phyloP scores from a whole-genome alignment of 2,329 filamentous ascomycete genomes.

The Daldinia sp. region DNA sequence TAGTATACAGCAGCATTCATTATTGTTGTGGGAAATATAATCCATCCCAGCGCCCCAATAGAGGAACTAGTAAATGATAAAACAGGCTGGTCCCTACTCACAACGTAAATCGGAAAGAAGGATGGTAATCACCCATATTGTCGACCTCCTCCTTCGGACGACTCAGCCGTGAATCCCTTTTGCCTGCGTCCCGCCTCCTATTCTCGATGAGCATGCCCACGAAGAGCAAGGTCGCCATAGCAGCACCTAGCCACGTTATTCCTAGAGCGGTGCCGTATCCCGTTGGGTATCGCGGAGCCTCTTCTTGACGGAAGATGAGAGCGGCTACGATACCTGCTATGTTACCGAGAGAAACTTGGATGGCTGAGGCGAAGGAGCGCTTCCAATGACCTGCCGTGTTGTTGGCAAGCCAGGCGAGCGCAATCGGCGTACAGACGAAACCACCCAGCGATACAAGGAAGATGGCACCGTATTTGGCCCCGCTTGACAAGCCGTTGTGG shows the following conservation, averaged over 20 bases:
- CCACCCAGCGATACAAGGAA: slow-evolving; percentile 55
- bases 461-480: slow-evolving; percentile 53
- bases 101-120: slow-evolving; percentile 59
- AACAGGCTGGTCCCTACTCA: slow-evolving; percentile 25
- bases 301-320: slow-evolving; percentile 52
- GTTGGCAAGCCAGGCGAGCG: slow-evolving; percentile 63
- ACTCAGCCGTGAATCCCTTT: slow-evolving; percentile 58
- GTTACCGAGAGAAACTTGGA: slow-evolving; percentile 65
- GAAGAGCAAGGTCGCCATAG: slow-evolving; percentile 55
- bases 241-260: slow-evolving; percentile 51
- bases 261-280: slow-evolving; percentile 54
- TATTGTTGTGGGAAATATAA: background rate
- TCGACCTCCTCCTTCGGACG: slow-evolving; percentile 54
- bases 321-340: slow-evolving; percentile 54
- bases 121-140: slow-evolving; percentile 66
- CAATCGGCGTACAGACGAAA: slow-evolving; percentile 52
- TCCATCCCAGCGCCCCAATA: background rate
- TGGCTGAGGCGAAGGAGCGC: slow-evolving; percentile 61
- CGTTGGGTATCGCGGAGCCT: slow-evolving; percentile 54
- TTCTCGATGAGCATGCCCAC: slow-evolving; percentile 60
- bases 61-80: background rate
- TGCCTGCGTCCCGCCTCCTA: slow-evolving; percentile 59
- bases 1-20: background rate
- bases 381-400: slow-evolving; percentile 67
- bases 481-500: slow-evolving; percentile 45